Evolutionary conservation across 495 filamentous ascomycete genomes (phyloP).

Genomic region (Aspergillus sclerotioniger): DNA sequence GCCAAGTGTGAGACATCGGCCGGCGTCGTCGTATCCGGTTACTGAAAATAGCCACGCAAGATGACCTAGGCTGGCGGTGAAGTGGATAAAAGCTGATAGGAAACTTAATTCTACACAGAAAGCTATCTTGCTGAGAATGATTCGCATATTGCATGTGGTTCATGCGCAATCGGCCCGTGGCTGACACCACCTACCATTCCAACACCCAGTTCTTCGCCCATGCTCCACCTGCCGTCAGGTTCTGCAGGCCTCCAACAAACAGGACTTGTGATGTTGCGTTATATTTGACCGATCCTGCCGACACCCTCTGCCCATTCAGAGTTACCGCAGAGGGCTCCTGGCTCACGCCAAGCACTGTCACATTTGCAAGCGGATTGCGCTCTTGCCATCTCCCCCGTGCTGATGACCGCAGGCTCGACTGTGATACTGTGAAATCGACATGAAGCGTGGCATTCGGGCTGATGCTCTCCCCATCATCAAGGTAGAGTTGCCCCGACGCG

Average conservation of each 20-base stretch:
- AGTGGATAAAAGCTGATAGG: not conserved
- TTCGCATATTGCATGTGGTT: not conserved
- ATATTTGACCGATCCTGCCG: slow-evolving; percentile 44
- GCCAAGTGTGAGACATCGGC: too few species aligned
- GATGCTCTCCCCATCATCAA: slow-evolving; percentile 82
- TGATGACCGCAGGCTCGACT: slow-evolving; percentile 44
- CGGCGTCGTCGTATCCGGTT: not conserved
- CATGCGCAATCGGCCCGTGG: not conserved
- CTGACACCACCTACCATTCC: slow-evolving; percentile 52
- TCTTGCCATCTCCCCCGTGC: slow-evolving; percentile 57
- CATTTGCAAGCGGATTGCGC: slow-evolving; percentile 58
- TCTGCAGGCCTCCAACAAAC: slow-evolving; percentile 48
- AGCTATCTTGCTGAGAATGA: not conserved
- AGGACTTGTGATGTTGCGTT: slow-evolving; percentile 47
- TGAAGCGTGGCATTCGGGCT: slow-evolving; percentile 53
- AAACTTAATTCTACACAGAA: not conserved
- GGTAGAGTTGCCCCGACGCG: slow-evolving; percentile 67
- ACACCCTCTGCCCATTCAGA: slow-evolving; percentile 49
- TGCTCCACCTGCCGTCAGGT: slow-evolving; percentile 51
- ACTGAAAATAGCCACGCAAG: not conserved
- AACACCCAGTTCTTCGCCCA: slow-evolving; percentile 58
- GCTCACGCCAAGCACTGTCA: slow-evolving; percentile 65
- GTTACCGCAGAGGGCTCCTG: slow-evolving; percentile 41
- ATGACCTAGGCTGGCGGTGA: not conserved
- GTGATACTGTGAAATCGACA: slow-evolving; percentile 55